A percentile compares a stretch with the other conserved stretches of the same genome.
These are phyloP conservation scores for Xylariaceae sp. DNA, from an alignment of 2,329 filamentous ascomycete species.

Conservation along the genomic window DNA sequence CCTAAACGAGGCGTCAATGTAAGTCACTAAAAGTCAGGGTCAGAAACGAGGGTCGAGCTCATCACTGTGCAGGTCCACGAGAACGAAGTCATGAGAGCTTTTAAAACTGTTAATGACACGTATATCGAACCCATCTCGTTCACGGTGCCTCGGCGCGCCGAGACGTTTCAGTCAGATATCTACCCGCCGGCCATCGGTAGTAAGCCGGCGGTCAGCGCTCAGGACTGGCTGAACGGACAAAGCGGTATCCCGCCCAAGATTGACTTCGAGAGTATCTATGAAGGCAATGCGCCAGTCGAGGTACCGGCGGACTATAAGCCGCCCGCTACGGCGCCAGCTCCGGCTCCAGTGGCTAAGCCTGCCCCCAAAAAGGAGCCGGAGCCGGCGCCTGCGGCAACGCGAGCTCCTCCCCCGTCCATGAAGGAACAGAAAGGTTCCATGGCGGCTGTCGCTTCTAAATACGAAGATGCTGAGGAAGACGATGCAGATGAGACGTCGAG, in stretches of 20 bases:
- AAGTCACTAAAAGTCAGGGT: slow-evolving; percentile 20
- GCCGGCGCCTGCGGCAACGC: slow-evolving; percentile 38
- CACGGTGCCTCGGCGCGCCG: slow-evolving; percentile 86
- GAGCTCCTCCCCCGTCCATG: slow-evolving; percentile 59
- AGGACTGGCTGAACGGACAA: slow-evolving; percentile 84
- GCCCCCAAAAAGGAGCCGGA: slow-evolving; percentile 47
- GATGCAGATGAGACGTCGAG: slow-evolving; percentile 63
- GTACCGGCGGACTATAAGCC: slow-evolving; percentile 63
- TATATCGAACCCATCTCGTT: slow-evolving; percentile 98
- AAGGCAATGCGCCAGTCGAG: slow-evolving; percentile 73
- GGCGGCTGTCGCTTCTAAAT: slow-evolving; percentile 76
- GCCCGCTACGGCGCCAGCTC: slow-evolving; percentile 35
- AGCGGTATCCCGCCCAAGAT: slow-evolving; percentile 82
- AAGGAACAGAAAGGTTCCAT: slow-evolving; percentile 85
- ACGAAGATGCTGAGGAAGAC: slow-evolving; percentile 63
- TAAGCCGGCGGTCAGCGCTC: slow-evolving; percentile 70
- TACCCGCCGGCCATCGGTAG: slow-evolving; percentile 78
- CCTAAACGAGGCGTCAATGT: slow-evolving; percentile 92
- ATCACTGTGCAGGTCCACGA: slow-evolving; percentile 61
- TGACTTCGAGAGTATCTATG: slow-evolving; percentile 85
- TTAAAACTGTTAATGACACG: slow-evolving; percentile 91
- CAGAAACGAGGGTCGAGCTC: slow-evolving; percentile 1
- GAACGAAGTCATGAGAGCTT: slow-evolving; percentile 91
- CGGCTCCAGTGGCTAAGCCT: slow-evolving; percentile 37
- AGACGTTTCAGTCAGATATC: slow-evolving; percentile 95